Evolutionary conservation across 2,329 filamentous ascomycete genomes (phyloP), one percentile per base, ranked within the genome.

Genomic region (Rhexocercosporidium sp.): DNA sequence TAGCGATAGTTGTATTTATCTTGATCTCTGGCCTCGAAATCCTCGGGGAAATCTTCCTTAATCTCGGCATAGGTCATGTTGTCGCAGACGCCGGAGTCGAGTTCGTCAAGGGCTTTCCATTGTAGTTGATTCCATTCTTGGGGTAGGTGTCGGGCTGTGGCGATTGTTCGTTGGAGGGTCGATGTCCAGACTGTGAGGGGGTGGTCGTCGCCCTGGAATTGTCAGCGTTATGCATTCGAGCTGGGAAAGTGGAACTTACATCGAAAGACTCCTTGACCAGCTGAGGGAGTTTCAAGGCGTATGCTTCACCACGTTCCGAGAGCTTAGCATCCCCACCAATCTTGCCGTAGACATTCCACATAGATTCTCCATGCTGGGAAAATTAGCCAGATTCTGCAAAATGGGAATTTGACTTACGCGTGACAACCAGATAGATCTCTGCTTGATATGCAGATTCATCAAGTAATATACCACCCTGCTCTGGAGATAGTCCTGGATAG

Each of bases 1-100:
- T 99, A 99, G 66, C 96, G 93, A 82, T 99, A 99, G 83, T 99
- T 98, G 87, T 98, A 98, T 81, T 99, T 99, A 84, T 99, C 96
- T 73, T 97, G 93, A 79, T 99, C 96, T 70, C 96, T 93, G 39
- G 95, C 94, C 59, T 90, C 89, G 81, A 99, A 99, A 81, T 99
- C 96, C 73, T 97, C 94, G 0, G 96, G 96, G 78, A 93, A 98
- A 64, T 87, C 83, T 75, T 96, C 88, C 75, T 96, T 93, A 77
- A 99, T 98, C 78, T 99, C 92, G 76, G 93, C 92, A 63, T 78
- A 77, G 1, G 96, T 99, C 78, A 98, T 88, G 64, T 95, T 94
- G 75, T 99, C 96, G 81, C 96, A 99, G 57, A 98, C 93, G 60
- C 96, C 96, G 1, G 93, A 94, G 79, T 99, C 96, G 44, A 99